Base-by-base conservation (phyloP, 495 filamentous ascomycete species). In the Aspergillus nidulans region DNA sequence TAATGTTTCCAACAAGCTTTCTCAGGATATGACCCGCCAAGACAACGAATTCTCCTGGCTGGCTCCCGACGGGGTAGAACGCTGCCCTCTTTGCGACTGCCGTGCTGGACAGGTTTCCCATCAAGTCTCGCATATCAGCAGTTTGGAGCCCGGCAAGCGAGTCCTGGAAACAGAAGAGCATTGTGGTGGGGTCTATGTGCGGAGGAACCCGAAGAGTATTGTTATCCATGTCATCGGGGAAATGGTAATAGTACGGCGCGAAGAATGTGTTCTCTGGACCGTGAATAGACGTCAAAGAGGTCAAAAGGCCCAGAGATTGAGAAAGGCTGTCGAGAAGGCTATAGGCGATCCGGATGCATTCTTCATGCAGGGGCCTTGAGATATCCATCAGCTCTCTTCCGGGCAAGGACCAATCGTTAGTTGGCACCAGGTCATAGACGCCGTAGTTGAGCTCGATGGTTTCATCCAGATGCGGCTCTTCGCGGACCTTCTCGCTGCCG, bases 121-220 rank as follows among this genome's bases (percentile, higher is more conserved):
- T 23, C 19, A 23, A 0, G 2, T 40, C n/a, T 3, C 32, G 9
- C n/a, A 51, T 9, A 19, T 51, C 48, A 4, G 48, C 48, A 10
- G 40, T 18, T 12, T 40, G 25, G 1, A 51, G 48, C 3, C 48
- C 48, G 18, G 16, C 32, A 23, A n/a, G 38, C 18, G 28, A 12
- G 48, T 51, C 48, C 19, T 8, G 32, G 48, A 51, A 51, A 16
- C 26, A 24, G 24, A 51, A 51, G 12, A 51, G 48, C 32, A 51
- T 19, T 1, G 32, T 51, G 20, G 48, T 39, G 18, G 48, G 48
- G 30, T 51, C 48, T 10, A 51, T 23, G 19, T 51, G 48, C 2
- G 25, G 32, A 26, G 28, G 30, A 12, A 51, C 48, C n/a, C 48
- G 48, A 18, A 21, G 48, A 9, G 32, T 20, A 2, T 51, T 19